Base-by-base conservation (phyloP, 495 filamentous ascomycete genomes). In the Hyphodiscus hymeniophilus region DNA sequence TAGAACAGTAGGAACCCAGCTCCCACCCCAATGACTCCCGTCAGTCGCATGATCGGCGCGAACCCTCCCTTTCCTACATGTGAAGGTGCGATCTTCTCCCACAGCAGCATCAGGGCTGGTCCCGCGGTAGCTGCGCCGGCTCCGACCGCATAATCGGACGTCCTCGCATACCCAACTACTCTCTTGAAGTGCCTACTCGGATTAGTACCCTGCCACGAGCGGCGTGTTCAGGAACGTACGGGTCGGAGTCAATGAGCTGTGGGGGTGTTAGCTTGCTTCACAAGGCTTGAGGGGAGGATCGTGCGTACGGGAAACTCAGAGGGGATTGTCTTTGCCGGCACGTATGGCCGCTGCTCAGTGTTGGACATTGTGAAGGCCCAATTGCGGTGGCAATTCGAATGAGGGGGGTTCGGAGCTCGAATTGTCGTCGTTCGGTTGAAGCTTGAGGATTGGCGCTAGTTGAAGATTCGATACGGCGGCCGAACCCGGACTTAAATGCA, bases 171-270 rank as follows among this genome's bases (percentile, higher is more conserved):
- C 59, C 79, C 65, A 44, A 94, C 62, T 35, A 97, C 92, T 59
- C 94, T 83, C 62, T 73, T 84, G 68, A 97, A 79, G 66, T 98
- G 91, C 54, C 94, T 97, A 57, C 39, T 35, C n/a, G 45, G 20
- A 23, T 56, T 28, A 58, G 30, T 24, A 17, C 21, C 15, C 47
- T 36, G 22, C 38, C 21, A 17, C 40, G 32, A 31, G 46, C 13
- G 16, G 22, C n/a, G 32, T 36, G 22, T 39, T 21, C 22, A 48
- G 51, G 42, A 35, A 33, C 84, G 64, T 87, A 97, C 91, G 91
- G 91, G 69, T 97, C 91, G 70, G 81, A 89, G 72, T 97, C 91
- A 65, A 97, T 97, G 69, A 95, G 83, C 91, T 97, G 60, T 58
- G 46, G 50, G 44, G 40, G 39, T 13, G 36, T 56, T 56, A 61